Conservation (phyloP, 495 filamentous ascomycete genomes). For the Hypoxylon rickii region DNA sequence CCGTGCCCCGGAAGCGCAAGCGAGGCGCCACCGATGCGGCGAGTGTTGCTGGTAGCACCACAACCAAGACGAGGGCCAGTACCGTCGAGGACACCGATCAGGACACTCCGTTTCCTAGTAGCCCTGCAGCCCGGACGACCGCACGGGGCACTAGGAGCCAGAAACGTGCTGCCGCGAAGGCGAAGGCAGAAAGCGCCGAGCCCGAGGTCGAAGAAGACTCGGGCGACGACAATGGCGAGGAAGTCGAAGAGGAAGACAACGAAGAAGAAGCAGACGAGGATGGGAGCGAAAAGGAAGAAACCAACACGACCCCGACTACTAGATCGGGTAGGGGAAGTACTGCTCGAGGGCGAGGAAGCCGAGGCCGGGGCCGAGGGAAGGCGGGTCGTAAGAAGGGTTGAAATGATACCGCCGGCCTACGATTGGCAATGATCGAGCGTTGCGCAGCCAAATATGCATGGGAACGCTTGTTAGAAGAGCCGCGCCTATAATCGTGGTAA, state of each 20-base stretch:
- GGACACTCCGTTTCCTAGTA: slow-evolving; percentile 40
- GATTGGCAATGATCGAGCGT: no score
- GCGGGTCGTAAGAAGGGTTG: slow-evolving; percentile 35
- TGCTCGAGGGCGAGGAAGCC: slow-evolving; percentile 21
- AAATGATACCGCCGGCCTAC: no score
- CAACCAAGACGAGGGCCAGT: slow-evolving; percentile 48
- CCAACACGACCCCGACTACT: slow-evolving; percentile 17
- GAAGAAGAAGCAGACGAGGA: slow-evolving; percentile 25
- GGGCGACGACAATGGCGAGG: slow-evolving; percentile 37
- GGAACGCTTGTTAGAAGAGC: no score
- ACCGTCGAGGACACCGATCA: slow-evolving; percentile 62
- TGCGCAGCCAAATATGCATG: no score
- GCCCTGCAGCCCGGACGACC: slow-evolving; percentile 43
- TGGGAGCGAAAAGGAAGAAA: slow-evolving; percentile 25
- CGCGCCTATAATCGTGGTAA: no score
- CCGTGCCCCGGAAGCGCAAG: slow-evolving; percentile 59
- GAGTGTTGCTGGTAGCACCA: slow-evolving; percentile 38
- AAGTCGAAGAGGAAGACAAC: slow-evolving; percentile 30
- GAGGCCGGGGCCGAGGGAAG: slow-evolving; percentile 35
- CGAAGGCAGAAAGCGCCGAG: slow-evolving; percentile 31
- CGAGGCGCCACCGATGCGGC: slow-evolving; percentile 36
- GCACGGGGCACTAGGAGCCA: slow-evolving; percentile 43
- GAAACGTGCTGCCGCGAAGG: slow-evolving; percentile 48
- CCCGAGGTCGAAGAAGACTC: slow-evolving; percentile 36
- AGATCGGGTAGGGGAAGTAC: slow-evolving; percentile 23